Conservation (phyloP, 2,329 filamentous ascomycete species). For the Blastomyces silverae region DNA sequence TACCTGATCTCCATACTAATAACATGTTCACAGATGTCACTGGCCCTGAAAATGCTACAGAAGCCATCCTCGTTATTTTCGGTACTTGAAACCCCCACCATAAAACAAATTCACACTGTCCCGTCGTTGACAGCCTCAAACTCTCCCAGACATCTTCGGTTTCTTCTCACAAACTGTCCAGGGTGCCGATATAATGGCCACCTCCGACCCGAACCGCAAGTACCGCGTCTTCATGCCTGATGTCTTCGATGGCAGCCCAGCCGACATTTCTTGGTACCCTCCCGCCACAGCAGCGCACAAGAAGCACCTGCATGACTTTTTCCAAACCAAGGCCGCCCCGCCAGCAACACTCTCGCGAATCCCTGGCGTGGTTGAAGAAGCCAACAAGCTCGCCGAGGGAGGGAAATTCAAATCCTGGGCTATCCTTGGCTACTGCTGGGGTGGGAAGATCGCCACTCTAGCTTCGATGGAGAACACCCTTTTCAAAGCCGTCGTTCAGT, state of each 20-base stretch:
- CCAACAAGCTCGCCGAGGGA: constrained; percentile 42
- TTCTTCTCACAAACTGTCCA: constrained; percentile 58
- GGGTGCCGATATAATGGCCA: constrained; percentile 57
- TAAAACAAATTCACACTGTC: constrained; percentile 1
- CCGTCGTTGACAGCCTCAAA: background rate
- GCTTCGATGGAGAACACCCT: constrained; percentile 41
- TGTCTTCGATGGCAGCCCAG: constrained; percentile 74
- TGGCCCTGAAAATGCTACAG: constrained; percentile 50
- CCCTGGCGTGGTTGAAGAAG: constrained; percentile 49
- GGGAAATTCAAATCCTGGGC: constrained; percentile 50
- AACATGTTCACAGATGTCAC: constrained; percentile 44
- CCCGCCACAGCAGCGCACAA: constrained; percentile 55
- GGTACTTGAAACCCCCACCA: constrained; percentile 26
- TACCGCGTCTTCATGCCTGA: constrained; percentile 89
- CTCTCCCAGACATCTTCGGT: constrained; percentile 52
- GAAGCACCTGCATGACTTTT: constrained; percentile 54
- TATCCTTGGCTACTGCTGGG: constrained; percentile 54
- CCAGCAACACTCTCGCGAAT: constrained; percentile 52
- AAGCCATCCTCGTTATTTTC: constrained; percentile 53
- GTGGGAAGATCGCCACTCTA: constrained; percentile 47
- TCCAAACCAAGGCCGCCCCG: constrained; percentile 51
- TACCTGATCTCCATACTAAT: constrained; percentile 14
- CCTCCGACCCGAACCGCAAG: constrained; percentile 58
- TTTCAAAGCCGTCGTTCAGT: constrained; percentile 49
- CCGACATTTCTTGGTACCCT: constrained; percentile 55